These are phyloP conservation scores for Lichtheimia hyalospora DNA, from an alignment of 371 early-diverging fungal species.

Conservation along the genomic window DNA sequence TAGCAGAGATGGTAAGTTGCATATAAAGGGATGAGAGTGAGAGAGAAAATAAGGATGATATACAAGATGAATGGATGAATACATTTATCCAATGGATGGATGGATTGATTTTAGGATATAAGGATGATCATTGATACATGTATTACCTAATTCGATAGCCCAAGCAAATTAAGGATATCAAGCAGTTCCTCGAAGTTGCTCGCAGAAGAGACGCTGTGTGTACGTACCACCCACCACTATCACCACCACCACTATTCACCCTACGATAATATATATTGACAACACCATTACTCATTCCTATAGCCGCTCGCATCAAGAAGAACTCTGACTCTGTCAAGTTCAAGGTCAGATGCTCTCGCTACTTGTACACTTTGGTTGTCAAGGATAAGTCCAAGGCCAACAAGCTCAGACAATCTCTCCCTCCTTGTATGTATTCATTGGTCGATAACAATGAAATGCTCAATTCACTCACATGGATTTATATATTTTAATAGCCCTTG, in stretches of 20 bases:
- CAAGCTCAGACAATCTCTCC: conserved; percentile 93
- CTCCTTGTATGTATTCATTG: conserved; percentile 60
- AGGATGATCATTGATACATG: not conserved
- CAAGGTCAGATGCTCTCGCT: conserved; percentile 98
- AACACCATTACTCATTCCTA: not conserved
- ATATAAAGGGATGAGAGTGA: too few species aligned
- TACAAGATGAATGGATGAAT: not conserved
- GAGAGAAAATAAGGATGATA: not conserved
- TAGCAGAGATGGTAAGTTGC: conserved; percentile 2
- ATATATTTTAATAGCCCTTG: conserved; percentile 29
- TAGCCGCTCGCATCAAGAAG: conserved; percentile 96
- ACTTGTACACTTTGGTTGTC: conserved; percentile 97
- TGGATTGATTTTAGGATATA: not conserved
- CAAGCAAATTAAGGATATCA: conserved; percentile 96
- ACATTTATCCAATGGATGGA: too few species aligned
- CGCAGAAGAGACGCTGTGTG: conserved; percentile 95
- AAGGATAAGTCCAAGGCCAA: conserved; percentile 95
- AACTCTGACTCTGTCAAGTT: conserved; percentile 94
- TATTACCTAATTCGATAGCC: conserved; percentile 58
- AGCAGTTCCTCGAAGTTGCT: conserved; percentile 95
- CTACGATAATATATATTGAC: too few species aligned
- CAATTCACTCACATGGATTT: not conserved
- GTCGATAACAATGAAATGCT: not conserved
- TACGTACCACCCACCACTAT: conserved; percentile 18
- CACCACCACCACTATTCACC: not conserved